Base-by-base conservation (phyloP, 2,329 filamentous ascomycete genomes). In the Botrytis galanthina region DNA sequence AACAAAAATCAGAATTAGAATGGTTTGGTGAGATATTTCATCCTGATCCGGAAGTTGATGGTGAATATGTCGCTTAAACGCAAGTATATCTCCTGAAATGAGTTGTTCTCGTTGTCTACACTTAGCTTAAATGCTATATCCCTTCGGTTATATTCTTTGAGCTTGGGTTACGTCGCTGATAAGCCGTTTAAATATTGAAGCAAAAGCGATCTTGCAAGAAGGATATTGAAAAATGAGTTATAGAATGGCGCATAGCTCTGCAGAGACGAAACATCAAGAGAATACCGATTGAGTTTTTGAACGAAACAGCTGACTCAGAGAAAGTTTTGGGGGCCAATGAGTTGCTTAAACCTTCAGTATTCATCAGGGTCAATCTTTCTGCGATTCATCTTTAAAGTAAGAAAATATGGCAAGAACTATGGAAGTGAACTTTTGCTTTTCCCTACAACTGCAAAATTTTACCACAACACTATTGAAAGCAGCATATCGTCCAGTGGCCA, bases 361-460 rank as follows among this genome's bases (percentile, higher is more conserved):
- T 26, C 32, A 29, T 51, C 64, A 39, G 4, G 61, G 51, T 66
- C 20, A 29, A 67, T 59, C 48, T 66, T 54, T 64, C 44, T 59
- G 26, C 48, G 14, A 9, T 57, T 51, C 37, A 67, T 57, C 61
- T 72, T 72, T 44, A 26, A 44, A 57, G 26, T n/a, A 22, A 18
- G 22, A n/a, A 46, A 44, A 59, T 16, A 6, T 32, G 61, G 70
- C 46, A 72, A 48, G 70, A 67, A 12, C 48, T n/a, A 32, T 22
- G 37, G 46, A 72, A 67, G 46, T 48, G 32, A 71, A 42, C 12
- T n/a, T 8, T 67, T n/a, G 48, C 70, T 42, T 57, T 57, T 26
- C 14, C 6, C n/a, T 57, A 32, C 48, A 68, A 68, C 48, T 32
- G 18, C 37, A 18, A 57, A 18, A 9, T 29, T 68, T 7, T 3